Evolutionary conservation across 208 protist genomes (phyloP).

Genomic region (Wallacemonas rigidus): DNA sequence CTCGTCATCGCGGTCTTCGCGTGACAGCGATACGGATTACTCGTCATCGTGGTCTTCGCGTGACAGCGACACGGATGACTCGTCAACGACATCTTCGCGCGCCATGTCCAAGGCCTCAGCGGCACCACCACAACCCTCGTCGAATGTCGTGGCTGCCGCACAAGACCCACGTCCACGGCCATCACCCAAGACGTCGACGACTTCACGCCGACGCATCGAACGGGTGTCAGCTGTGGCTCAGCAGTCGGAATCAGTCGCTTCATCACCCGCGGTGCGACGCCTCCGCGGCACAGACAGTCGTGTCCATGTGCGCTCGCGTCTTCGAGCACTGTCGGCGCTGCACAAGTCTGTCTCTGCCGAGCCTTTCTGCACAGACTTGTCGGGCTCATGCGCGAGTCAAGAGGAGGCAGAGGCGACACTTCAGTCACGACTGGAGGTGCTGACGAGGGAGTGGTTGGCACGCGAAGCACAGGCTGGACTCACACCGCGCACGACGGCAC

Average conservation of each 20-base stretch:
- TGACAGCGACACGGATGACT: too few species aligned
- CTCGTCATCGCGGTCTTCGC: not conserved
- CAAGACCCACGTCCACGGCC: too few species aligned
- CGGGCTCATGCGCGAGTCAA: not conserved
- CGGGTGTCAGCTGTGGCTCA: too few species aligned
- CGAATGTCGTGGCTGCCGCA: too few species aligned
- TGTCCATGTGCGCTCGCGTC: not conserved
- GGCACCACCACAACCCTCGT: too few species aligned
- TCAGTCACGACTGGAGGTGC: not conserved
- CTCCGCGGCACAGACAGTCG: not conserved
- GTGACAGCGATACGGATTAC: not conserved
- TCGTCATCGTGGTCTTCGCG: not conserved
- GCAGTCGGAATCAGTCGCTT: not conserved
- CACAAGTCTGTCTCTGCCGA: not conserved
- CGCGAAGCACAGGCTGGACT: not conserved
- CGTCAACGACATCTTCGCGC: too few species aligned
- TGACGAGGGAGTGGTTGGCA: not conserved
- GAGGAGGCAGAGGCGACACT: not conserved
- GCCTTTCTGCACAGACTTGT: not conserved
- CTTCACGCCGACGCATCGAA: too few species aligned
- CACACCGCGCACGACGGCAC: not conserved
- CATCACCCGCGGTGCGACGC: not conserved
- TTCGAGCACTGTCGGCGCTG: not conserved
- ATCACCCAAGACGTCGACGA: too few species aligned
- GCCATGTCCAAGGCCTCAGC: too few species aligned